A percentile compares a stretch with the other conserved stretches of the same genome.
Evolutionary conservation across 306 rosid species (phyloP).

Genomic region (Trichosanthes truncata): DNA sequence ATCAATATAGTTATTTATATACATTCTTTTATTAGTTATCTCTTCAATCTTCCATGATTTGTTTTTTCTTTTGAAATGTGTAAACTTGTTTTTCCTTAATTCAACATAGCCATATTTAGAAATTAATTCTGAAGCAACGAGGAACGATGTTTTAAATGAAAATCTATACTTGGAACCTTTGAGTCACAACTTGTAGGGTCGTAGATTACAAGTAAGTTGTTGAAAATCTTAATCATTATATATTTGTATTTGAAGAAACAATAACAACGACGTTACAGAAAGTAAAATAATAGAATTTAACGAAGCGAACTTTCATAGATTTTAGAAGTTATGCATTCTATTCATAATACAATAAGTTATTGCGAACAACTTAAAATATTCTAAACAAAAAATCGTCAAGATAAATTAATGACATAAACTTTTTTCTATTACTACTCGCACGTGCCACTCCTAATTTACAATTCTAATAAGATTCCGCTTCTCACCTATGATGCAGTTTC

Average conservation of each 20-base stretch:
- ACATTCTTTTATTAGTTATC: not conserved
- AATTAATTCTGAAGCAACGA: not conserved
- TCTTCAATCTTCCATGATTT: not conserved
- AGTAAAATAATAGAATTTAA: not conserved
- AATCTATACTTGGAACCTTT: not conserved
- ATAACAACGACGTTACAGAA: not conserved
- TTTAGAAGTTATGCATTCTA: not conserved
- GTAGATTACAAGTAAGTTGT: not conserved
- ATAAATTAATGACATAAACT: not conserved
- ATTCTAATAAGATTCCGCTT: not conserved
- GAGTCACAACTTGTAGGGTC: not conserved
- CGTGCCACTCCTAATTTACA: not conserved
- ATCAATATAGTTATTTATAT: not conserved
- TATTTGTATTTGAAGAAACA: not conserved
- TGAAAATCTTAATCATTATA: not conserved
- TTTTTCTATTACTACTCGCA: not conserved
- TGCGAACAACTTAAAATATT: not conserved
- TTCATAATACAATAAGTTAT: not conserved
- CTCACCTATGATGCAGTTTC: not conserved
- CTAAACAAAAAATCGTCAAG: not conserved
- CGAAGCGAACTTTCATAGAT: not conserved
- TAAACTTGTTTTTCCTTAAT: not conserved
- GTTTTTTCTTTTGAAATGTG: not conserved
- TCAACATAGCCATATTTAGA: not conserved
- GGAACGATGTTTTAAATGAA: not conserved